Percentiles rank a stretch among this genome's conserved stretches.
These are phyloP conservation scores for Kodamaea jinghongensis DNA, from an alignment of 805 yeast species.

Conservation along the genomic window DNA sequence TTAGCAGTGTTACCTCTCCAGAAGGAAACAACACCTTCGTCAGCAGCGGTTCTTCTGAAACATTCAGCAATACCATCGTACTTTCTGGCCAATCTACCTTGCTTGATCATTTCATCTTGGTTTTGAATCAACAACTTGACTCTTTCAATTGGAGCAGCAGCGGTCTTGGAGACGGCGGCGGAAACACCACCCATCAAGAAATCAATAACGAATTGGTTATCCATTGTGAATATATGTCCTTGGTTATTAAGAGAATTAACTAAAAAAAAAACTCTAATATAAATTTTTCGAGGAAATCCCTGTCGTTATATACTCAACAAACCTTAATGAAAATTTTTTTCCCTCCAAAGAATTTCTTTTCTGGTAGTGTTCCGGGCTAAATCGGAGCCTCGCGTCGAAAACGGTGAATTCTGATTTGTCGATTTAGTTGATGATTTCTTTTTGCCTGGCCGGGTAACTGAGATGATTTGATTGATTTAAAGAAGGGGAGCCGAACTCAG, in stretches of 20 bases:
- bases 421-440: neutral
- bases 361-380: slow-evolving; percentile 10
- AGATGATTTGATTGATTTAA: too few species aligned
- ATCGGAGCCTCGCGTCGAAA: slow-evolving; percentile 11
- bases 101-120: slow-evolving; percentile 98
- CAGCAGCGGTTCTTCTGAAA: slow-evolving; percentile 91
- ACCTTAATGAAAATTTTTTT: neutral
- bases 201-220: slow-evolving; percentile 35
- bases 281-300: too few species aligned
- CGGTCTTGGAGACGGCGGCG: slow-evolving; percentile 98
- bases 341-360: neutral
- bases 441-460: too few species aligned
- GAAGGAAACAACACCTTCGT: slow-evolving; percentile 90
- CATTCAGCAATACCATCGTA: slow-evolving; percentile 92
- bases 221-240: slow-evolving; percentile 14
- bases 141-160: slow-evolving; percentile 97
- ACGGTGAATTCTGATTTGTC: slow-evolving; percentile 8
- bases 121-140: slow-evolving; percentile 94
- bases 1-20: slow-evolving; percentile 99
- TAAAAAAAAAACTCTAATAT: slow-evolving; percentile 1
- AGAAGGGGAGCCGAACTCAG: too few species aligned
- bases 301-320: too few species aligned
- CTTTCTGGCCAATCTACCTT: slow-evolving; percentile 84
- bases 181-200: slow-evolving; percentile 98
- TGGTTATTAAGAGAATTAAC: slow-evolving; percentile 6